Evolutionary conservation across 805 yeast genomes (phyloP).

Genomic region (Wickerhamomyces alni): DNA sequence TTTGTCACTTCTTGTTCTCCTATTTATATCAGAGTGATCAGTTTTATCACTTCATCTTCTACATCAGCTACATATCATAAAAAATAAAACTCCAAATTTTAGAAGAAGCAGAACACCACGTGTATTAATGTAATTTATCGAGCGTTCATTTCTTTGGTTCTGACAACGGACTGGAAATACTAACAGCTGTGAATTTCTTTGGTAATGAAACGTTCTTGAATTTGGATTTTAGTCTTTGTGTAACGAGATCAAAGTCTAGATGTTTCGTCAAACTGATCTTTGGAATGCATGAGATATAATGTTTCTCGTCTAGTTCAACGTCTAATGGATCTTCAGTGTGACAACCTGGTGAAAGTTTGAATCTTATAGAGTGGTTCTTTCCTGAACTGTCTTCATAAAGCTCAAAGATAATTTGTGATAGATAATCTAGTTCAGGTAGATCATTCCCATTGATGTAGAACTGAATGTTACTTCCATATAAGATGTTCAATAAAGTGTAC

Average conservation of each 20-base stretch:
- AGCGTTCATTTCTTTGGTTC: conserved; percentile 12
- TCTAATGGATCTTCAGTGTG: conserved; percentile 97
- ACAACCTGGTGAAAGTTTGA: conserved; percentile 96
- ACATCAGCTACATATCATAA: too few species aligned
- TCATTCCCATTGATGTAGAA: conserved; percentile 93
- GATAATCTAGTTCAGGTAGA: conserved; percentile 90
- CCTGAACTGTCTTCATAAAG: conserved; percentile 76
- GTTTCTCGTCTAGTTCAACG: conserved; percentile 92
- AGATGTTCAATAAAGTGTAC: conserved; percentile 83
- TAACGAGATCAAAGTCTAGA: conserved; percentile 83
- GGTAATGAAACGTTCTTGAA: conserved; percentile 88
- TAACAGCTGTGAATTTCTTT: conserved; percentile 84
- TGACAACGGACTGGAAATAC: conserved; percentile 61
- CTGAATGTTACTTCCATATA: conserved; percentile 91
- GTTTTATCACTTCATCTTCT: too few species aligned
- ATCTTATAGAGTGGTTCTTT: conserved; percentile 82
- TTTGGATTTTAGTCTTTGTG: conserved; percentile 72
- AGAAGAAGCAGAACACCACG: too few species aligned
- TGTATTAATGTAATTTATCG: too few species aligned
- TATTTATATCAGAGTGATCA: too few species aligned
- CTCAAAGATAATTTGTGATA: conserved; percentile 92
- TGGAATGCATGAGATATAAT: conserved; percentile 94
- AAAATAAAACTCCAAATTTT: too few species aligned
- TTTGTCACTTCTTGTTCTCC: not conserved
- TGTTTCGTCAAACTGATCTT: conserved; percentile 87